Base-by-base conservation (phyloP, 768 basidiomycete species). In the Hericium alpestre region DNA sequence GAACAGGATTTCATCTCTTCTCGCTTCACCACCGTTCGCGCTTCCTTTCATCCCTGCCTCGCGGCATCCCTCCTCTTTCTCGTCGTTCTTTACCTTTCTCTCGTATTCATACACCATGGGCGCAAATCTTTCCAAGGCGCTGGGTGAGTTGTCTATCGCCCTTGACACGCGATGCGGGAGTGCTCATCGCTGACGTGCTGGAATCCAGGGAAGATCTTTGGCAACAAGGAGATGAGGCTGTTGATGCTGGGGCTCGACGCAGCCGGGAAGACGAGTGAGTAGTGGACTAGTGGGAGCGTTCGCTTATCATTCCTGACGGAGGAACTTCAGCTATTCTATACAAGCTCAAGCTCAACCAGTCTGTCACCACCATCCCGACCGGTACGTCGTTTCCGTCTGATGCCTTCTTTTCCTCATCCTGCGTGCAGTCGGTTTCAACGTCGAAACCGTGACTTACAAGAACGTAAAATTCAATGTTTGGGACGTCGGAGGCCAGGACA, bases 401-500 rank as follows among this genome's bases (percentile, higher is more conserved):
- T 23, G 20, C 50, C 15, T n/a, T 27, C 9, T 22, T 5, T 52
- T 39, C 38, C 9, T 7, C 7, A 18, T 3, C 6, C 13, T 13
- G n/a, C 11, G 15, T 37, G 32, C 65, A 92, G 93, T 96, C 69
- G 95, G 95, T 22, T 98, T 98, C 82, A 98, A 98, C 67, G 95
- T 98, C 59, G 95, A 98, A 74, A 98, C 95, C 3, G 95, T 98
- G 54, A 96, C 93, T 50, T 98, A 98, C 76, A 96, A 96, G 80
- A 97, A 98, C 60, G 93, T 92, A 67, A 90, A 90, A 70, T 93
- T 92, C 76, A 92, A 91, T 63, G 87, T 90, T 7, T 90, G 93
- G 92, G 93, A 96, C 68, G 95, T 98, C 41, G 95, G 95, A 65
- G 95, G 95, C n/a, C 95, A 98, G 74, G 95, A 98, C 77, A 98